Evolutionary conservation across 495 filamentous ascomycete genomes (phyloP).

Genomic region (Oidiodendron maius): DNA sequence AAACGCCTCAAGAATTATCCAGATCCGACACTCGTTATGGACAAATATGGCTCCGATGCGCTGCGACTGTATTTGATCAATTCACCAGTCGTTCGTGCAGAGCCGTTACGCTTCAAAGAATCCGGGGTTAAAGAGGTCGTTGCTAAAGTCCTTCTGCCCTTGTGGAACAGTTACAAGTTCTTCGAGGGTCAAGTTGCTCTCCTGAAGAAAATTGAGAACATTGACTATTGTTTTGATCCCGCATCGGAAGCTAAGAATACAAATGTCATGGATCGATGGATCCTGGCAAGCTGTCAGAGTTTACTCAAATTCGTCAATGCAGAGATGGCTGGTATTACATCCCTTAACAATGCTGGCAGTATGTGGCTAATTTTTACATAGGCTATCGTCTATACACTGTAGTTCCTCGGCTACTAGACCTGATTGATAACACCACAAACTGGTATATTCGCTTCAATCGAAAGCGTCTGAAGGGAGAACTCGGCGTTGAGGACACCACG

Average conservation of each 20-base stretch:
- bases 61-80: slow-evolving; percentile 95
- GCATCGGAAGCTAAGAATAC: slow-evolving; percentile 65
- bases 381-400: slow-evolving; percentile 89
- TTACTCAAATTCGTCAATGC: slow-evolving; percentile 88
- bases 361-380: slow-evolving; percentile 18
- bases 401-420: slow-evolving; percentile 76
- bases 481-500: slow-evolving; percentile 78
- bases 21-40: slow-evolving; percentile 78
- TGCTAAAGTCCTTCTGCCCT: slow-evolving; percentile 82
- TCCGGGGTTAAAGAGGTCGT: slow-evolving; percentile 93
- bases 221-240: slow-evolving; percentile 78
- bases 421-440: slow-evolving; percentile 95
- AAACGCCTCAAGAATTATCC: slow-evolving; percentile 98
- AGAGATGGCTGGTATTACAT: slow-evolving; percentile 72
- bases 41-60: slow-evolving; percentile 88
- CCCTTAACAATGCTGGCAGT: neutral
- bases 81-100: slow-evolving; percentile 90
- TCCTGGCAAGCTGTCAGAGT: slow-evolving; percentile 88
- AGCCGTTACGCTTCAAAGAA: slow-evolving; percentile 90
- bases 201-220: slow-evolving; percentile 78
- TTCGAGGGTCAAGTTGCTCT: slow-evolving; percentile 93
- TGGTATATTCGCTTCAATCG: slow-evolving; percentile 99
- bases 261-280: slow-evolving; percentile 98
- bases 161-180: slow-evolving; percentile 99
- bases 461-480: slow-evolving; percentile 89